Evolutionary conservation across 2,329 filamentous ascomycete genomes (phyloP), one percentile per base, ranked within the genome.

Genomic region (Aspergillus novofumigatus): DNA sequence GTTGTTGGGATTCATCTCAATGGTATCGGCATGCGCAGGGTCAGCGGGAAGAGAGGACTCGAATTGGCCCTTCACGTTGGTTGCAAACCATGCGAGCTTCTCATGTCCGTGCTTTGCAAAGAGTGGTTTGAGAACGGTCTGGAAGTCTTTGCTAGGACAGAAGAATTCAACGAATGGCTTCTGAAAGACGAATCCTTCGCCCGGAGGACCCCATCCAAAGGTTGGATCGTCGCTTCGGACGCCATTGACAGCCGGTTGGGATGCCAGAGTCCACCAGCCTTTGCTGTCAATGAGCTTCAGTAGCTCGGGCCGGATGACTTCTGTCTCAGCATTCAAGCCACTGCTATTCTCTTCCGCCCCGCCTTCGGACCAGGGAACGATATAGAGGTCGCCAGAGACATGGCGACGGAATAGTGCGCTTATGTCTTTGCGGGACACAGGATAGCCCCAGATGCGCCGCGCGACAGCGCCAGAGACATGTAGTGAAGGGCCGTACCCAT

Each of bases 111-210:
- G 75, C 10, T 76, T 77, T 53, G 75, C 70, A 48, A 97, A 83
- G 57, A 85, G 83, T 3, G 81, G 80, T 61, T 84, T 83, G 32
- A 99, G 81, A 1, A 72, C 68, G 4, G 63, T 72, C 17, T 77
- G 74, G 87, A 92, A 97, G 71, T 93, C 90, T 0, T 82, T 74
- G 0, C 81, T 77, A 0, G 92, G 87, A 57, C 96, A 78, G 80
- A 99, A 99, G 77, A 97, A 91, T 73, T 99, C 94, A 52, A 99
- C 92, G 74, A 99, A 99, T 0, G 93, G 89, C 76, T 97, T 99
- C 70, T 99, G 94, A 79, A 97, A 99, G 50, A 97, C 92, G 72
- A 96, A 97, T 20, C 94, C 94, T 67, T 78, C 76, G 32, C 92
- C 87, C 51, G 83, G 84, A 0, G 94, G 94, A 1, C 94, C 94